Base-by-base conservation (phyloP, 495 filamentous ascomycete genomes). In the Trichoderma virens region DNA sequence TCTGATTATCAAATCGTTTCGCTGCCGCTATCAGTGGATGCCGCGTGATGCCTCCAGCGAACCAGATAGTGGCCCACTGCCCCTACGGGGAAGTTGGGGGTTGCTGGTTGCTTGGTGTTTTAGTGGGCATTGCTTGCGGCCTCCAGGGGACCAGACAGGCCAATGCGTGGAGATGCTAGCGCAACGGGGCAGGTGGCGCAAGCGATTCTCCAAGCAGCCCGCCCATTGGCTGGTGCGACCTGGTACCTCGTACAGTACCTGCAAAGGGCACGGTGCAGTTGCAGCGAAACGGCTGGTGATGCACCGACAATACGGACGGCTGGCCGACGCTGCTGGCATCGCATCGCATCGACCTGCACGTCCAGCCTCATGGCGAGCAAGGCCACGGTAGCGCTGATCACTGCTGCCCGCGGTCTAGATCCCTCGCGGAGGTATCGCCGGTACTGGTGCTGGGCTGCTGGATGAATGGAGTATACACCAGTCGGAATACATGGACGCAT, bases 21-120 rank as follows among this genome's bases (percentile, higher is more conserved):
- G 51, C 51, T 31, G 51, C 51, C 27, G 51, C 51, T 56, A 56
- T 56, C 51, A 28, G 51, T 56, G 51, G 51, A 56, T 56, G 51
- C 51, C 51, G 51, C 51, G 23, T 30, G 51, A 28, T n/a, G 51
- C 51, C n/a, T 11, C 23, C 51, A 56, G 27, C 23, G 51, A 28
- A 30, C 51, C 51, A 56, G 51, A 56, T 56, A 56, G 51, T 3
- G 23, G 43, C 43, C 43, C 43, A 20, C 43, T 56, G 51, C n/a
- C 23, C 25, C 51, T 56, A 56, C 27, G 51, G 51, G 51, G 51
- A 30, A 56, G 51, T 56, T 56, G 51, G 51, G 51, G 51, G 51
- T 47, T 47, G 43, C 18, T 6, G 18, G 43, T 7, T 23, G n/a
- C 43, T 8, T 14, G 43, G 16, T 47, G 18, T 47, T 41, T 47